phyloP scores from a whole-genome alignment of 2,329 filamentous ascomycete genomes.

The Colletotrichum shisoi region DNA sequence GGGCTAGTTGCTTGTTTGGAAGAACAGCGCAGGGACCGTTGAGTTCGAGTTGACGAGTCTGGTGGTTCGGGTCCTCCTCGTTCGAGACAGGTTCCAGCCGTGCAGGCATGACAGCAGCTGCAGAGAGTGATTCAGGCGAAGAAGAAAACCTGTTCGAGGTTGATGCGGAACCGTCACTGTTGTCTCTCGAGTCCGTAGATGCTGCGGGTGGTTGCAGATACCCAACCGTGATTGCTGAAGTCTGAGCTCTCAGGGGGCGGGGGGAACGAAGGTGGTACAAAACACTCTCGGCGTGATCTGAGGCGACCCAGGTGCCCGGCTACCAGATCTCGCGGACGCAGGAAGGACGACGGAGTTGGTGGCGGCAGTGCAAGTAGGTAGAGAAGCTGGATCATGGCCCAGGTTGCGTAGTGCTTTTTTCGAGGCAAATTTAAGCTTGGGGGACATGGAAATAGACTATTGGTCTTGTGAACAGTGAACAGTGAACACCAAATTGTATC shows the following conservation, averaged over 20 bases:
- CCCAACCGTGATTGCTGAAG: constrained; percentile 4
- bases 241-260: not conserved
- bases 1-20: too few relatives aligned
- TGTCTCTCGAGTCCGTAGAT: constrained; percentile 1
- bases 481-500: too few relatives aligned
- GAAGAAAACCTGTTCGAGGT: not conserved
- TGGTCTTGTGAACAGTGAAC: too few relatives aligned
- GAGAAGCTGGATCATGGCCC: not conserved
- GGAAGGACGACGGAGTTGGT: too few relatives aligned
- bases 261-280: constrained; percentile 1
- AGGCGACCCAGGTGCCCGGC: constrained; percentile 11
- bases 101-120: not conserved
- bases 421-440: not conserved
- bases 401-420: too few relatives aligned
- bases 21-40: too few relatives aligned
- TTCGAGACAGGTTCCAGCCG: too few relatives aligned
- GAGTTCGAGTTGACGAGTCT: too few relatives aligned
- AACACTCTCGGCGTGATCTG: constrained; percentile 19
- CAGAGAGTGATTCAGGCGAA: not conserved
- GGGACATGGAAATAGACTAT: not conserved
- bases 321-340: not conserved
- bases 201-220: constrained; percentile 5
- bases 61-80: too few relatives aligned
- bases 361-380: not conserved
- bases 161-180: not conserved